Conservation (phyloP, 2,329 filamentous ascomycete species). For the Samsoniella hepiali region DNA sequence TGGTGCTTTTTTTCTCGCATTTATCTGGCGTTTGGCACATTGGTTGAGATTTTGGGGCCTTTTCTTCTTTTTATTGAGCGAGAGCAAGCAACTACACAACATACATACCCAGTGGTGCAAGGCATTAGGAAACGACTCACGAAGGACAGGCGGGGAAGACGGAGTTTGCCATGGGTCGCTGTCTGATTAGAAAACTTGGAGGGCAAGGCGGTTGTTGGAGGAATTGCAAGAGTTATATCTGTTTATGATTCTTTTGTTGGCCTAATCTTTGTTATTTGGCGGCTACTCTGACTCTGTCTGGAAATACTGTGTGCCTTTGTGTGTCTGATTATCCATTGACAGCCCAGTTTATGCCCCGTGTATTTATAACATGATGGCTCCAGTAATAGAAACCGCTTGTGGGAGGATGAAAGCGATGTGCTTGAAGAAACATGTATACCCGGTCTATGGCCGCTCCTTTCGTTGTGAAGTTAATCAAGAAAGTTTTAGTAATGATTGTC, state of each 20-base stretch:
- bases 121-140: slow-evolving; percentile 22
- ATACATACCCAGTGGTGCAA: slow-evolving; percentile 31
- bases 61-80: slow-evolving; percentile 18
- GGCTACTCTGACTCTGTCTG: neutral
- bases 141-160: slow-evolving; percentile 19
- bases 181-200: slow-evolving; percentile 12
- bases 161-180: slow-evolving; percentile 23
- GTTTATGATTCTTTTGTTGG: slow-evolving; percentile 17
- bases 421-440: neutral
- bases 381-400: slow-evolving; percentile 1
- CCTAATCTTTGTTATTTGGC: neutral
- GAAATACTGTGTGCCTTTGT: neutral
- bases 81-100: slow-evolving; percentile 24
- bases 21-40: slow-evolving; percentile 24
- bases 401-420: slow-evolving; percentile 8
- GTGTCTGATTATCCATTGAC: neutral
- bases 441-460: neutral
- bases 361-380: slow-evolving; percentile 12
- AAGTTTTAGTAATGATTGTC: neutral
- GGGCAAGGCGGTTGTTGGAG: slow-evolving; percentile 8
- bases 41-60: slow-evolving; percentile 25
- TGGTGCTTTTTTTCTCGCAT: slow-evolving; percentile 21
- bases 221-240: slow-evolving; percentile 10
- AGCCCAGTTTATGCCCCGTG: neutral
- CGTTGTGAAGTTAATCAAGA: neutral